Evolutionary conservation across 352 stramenopile genomes (phyloP), one percentile per base, ranked within the genome.

Genomic region (Thalassiosira hispida): DNA sequence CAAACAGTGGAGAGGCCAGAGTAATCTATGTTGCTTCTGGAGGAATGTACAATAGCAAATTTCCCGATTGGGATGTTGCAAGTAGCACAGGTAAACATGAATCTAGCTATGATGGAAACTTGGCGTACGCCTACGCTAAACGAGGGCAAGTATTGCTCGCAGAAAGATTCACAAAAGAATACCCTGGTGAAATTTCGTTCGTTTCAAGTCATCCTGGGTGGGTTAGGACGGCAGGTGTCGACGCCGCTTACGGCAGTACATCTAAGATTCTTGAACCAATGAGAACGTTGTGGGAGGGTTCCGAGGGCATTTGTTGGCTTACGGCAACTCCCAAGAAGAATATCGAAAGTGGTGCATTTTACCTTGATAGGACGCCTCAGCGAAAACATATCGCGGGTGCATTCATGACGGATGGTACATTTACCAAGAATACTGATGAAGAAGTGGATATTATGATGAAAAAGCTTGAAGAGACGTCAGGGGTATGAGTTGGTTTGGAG

Each of bases 31-130:
- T 94, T 0, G 90, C 80, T 20, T 91, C 78, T 31, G 92, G 91
- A 12, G 92, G 92, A 1, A 95, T 95, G 92, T 94, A 94, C 69
- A 95, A 88, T 65, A 81, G 71, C 16, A 93, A 92, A 72, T 95
- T 96, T 66, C 89, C 90, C 18, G 55, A 78, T 25, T 95, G 89
- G 87, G 69, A 88, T n/a, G 79, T 83, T 18, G 82, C 81, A 1
- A 87, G 77, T 1, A 90, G 68, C 60, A 80, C 59, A 16, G 66
- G 78, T 31, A 64, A 81, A n/a, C 38, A 79, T 22, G 64, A 81
- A 63, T 81, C 73, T 9, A 56, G 74, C 4, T 96, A 94, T 60
- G 66, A 94, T 72, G 91, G 91, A 38, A 85, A 92, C 52, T 74
- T 92, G 16, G 87, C 88, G 12, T 96, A 96, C 57, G 61, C 84